Evolutionary conservation across 2,329 filamentous ascomycete species (phyloP), one percentile per base, ranked within the genome.

Genomic region (Sarocladium strictum): DNA sequence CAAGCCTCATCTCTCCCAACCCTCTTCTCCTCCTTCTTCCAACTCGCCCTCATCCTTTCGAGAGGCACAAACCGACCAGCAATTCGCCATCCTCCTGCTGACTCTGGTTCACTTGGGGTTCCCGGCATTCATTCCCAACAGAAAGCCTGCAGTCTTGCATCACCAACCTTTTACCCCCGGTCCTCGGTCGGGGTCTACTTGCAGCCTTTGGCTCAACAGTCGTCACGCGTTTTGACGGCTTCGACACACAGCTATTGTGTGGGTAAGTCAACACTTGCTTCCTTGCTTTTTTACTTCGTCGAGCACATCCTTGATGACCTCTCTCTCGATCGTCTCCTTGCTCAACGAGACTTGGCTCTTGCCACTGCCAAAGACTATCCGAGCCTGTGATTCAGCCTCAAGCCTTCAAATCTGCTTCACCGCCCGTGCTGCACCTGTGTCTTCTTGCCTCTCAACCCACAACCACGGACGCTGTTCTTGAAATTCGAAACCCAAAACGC

Each of bases 1-100:
- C 26, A 51, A 51, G 47, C 47, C 47, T 51, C 47, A 51, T 19
- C 47, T 47, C 47, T 51, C 10, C 29, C 27, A 33, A 51, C 47
- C 47, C 47, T 49, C n/a, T 33, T 17, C n/a, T 26, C 32, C 43
- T 32, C 27, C 17, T 12, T 21, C 17, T 19, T 27, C 29, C 47
- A 32, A 17, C 37, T 11, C 24, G n/a, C n/a, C 23, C 24, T 33
- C 37, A 43, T 23, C 37, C 3, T 21, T 37, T 43, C 15, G 4
- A n/a, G 52, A 53, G 37, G 33, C 17, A 53, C 49, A 29, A 3
- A 52, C 21, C 27, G 37, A 43, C 24, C 35, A 12, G 19, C 17
- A 24, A n/a, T 11, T 12, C 19, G 23, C 11, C 53, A 4, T 17
- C 40, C 2, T 33, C 14, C 15, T 24, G 38, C 50, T 11, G 23